Percentiles rank a stretch among this genome's conserved stretches.
These are phyloP conservation scores for Botrytis medusae DNA, from an alignment of 2,329 filamentous ascomycete genomes.

Conservation along the genomic window DNA sequence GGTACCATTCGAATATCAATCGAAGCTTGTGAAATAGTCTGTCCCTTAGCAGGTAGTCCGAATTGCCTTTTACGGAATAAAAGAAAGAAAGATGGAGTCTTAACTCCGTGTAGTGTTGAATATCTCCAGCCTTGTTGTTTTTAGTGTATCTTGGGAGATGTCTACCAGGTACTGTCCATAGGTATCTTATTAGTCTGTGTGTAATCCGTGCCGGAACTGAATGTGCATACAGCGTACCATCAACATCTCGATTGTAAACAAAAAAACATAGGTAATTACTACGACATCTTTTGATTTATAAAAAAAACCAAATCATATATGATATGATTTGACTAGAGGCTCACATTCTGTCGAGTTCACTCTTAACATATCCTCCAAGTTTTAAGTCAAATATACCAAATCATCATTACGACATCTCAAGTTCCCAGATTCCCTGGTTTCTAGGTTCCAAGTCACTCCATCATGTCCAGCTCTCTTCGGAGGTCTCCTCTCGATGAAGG, in stretches of 20 bases:
- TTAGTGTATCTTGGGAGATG: neutral
- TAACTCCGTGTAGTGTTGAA: neutral
- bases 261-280: neutral
- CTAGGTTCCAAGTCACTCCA: neutral
- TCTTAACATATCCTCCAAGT: neutral
- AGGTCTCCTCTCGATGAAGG: slow-evolving; percentile 40
- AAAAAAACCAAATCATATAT: neutral
- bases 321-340: neutral
- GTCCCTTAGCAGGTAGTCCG: neutral
- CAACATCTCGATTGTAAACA: neutral
- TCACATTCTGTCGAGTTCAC: neutral
- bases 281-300: neutral
- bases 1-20: neutral
- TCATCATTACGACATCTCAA: slow-evolving; percentile 31
- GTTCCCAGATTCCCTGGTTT: neutral
- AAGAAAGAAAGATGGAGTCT: neutral
- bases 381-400: neutral
- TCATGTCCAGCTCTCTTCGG: slow-evolving; percentile 15
- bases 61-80: neutral
- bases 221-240: neutral
- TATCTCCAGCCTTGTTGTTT: neutral
- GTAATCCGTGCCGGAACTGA: neutral
- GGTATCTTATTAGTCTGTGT: neutral
- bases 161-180: neutral
- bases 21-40: neutral